Evolutionary conservation across 306 rosid species (phyloP).

Genomic region (Cucumis sativus): DNA sequence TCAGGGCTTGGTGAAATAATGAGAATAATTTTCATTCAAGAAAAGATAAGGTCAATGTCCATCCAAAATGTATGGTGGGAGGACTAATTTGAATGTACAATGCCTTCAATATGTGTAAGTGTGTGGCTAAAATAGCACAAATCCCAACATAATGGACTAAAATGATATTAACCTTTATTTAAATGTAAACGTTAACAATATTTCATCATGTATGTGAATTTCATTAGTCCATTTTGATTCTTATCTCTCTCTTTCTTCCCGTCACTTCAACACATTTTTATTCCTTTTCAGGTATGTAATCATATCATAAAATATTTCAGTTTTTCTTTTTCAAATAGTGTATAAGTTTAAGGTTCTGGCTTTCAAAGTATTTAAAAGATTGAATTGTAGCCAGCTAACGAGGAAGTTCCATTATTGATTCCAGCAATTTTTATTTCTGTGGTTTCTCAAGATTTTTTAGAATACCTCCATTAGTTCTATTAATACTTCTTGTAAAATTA

Average conservation of each 20-base stretch:
- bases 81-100: background rate
- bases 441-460: background rate
- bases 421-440: background rate
- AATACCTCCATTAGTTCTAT: background rate
- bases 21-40: background rate
- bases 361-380: background rate
- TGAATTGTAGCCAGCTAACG: background rate
- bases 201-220: background rate
- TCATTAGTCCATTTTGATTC: background rate
- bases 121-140: background rate
- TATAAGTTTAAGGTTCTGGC: background rate
- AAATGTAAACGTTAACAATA: background rate
- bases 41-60: background rate
- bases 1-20: background rate
- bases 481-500: background rate
- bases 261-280: background rate
- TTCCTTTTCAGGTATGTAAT: background rate
- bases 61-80: background rate
- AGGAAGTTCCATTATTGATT: background rate
- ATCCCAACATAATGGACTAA: background rate
- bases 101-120: background rate
- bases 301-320: background rate
- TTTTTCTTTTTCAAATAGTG: background rate
- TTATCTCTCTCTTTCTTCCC: background rate
- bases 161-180: background rate